A percentile compares a stretch with the other conserved stretches of the same genome.
These are phyloP conservation scores for Stagonosporopsis vannaccii DNA, from an alignment of 2,329 filamentous ascomycete species.

Conservation along the genomic window DNA sequence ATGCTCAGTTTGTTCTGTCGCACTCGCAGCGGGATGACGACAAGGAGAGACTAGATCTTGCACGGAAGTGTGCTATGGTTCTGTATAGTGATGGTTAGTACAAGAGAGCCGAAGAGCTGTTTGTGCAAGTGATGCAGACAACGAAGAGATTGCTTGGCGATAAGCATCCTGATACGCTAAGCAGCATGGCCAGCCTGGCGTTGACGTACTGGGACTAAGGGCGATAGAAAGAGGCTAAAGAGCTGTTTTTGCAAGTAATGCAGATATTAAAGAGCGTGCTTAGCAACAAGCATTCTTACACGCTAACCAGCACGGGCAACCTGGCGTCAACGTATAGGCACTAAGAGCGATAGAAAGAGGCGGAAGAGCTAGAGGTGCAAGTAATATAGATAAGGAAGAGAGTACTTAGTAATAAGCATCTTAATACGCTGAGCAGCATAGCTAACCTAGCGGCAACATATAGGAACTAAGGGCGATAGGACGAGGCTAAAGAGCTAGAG, in stretches of 20 bases:
- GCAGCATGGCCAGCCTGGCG: background rate
- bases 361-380: conserved; percentile 25
- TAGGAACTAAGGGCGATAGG: background rate
- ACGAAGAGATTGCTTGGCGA: background rate
- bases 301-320: conserved; percentile 8
- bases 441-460: background rate
- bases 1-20: conserved; percentile 25
- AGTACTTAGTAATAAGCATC: conserved; percentile 9
- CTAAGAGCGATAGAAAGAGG: conserved; percentile 21
- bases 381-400: background rate
- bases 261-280: background rate
- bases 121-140: conserved; percentile 11
- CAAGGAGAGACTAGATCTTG: conserved; percentile 9
- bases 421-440: background rate
- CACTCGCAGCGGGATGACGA: conserved; percentile 12
- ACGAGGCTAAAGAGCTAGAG: conserved; percentile 17
- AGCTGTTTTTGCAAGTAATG: background rate
- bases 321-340: background rate
- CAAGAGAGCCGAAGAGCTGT: conserved; percentile 23
- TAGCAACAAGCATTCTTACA: conserved; percentile 16
- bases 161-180: conserved; percentile 12
- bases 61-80: conserved; percentile 21
- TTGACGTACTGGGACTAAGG: conserved; percentile 1
- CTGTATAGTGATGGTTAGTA: conserved; percentile 22
- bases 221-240: conserved; percentile 17